These are phyloP conservation scores for Hymenoscyphus salicellus DNA, from an alignment of 2,329 filamentous ascomycete genomes.

Conservation along the genomic window DNA sequence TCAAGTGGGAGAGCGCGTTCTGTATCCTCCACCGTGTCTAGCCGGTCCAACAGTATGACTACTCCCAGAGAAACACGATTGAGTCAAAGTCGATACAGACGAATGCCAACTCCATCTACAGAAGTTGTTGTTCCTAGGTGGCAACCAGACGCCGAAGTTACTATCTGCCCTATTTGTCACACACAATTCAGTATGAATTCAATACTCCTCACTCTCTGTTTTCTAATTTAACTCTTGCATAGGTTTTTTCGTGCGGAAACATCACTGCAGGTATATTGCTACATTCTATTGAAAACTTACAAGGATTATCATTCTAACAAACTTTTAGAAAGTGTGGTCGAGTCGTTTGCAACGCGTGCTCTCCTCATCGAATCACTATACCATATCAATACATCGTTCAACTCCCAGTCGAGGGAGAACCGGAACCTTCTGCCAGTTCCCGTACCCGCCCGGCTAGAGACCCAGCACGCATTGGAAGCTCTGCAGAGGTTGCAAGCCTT, in stretches of 20 bases:
- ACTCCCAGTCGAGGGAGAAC: slow-evolving; percentile 48
- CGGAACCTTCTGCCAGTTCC: slow-evolving; percentile 39
- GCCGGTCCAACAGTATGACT: neutral
- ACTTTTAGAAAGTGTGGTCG: slow-evolving; percentile 75
- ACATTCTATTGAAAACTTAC: neutral
- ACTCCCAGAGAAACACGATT: neutral
- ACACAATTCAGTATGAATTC: slow-evolving; percentile 61
- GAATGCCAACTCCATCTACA: neutral
- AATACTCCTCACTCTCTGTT: neutral
- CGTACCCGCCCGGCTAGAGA: slow-evolving; percentile 19
- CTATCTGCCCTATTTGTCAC: slow-evolving; percentile 79
- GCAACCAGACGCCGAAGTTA: slow-evolving; percentile 84
- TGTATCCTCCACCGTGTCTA: neutral
- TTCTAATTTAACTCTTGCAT: slow-evolving; percentile 14
- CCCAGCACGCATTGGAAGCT: slow-evolving; percentile 22
- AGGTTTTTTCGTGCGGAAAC: slow-evolving; percentile 76
- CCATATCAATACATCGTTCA: slow-evolving; percentile 90
- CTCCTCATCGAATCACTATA: slow-evolving; percentile 91
- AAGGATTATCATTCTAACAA: slow-evolving; percentile 10
- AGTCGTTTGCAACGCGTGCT: slow-evolving; percentile 86
- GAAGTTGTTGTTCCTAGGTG: slow-evolving; percentile 65
- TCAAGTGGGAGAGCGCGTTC: neutral
- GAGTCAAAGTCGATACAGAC: slow-evolving; percentile 9
- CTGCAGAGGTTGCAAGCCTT: slow-evolving; percentile 36
- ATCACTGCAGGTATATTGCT: slow-evolving; percentile 74